A percentile compares a stretch with the other conserved stretches of the same genome.
phyloP scores from a whole-genome alignment of 805 yeast species.

The Saccharomyces paradoxus region DNA sequence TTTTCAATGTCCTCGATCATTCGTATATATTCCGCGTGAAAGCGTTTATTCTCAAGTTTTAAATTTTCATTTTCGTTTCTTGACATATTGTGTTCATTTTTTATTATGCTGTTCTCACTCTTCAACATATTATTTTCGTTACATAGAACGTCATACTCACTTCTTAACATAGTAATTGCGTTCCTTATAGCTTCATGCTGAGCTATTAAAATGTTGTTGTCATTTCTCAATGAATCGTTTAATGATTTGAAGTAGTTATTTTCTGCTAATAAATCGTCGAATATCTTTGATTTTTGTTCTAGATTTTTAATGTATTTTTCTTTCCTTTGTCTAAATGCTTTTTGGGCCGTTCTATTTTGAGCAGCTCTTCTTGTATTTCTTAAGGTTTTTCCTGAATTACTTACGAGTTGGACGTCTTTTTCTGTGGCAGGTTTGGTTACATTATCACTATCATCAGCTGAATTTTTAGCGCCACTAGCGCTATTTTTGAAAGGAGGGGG shows the following conservation, averaged over 20 bases:
- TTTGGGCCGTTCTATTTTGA: constrained; percentile 85
- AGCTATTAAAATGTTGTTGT: neutral
- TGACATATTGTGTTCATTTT: neutral
- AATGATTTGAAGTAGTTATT: constrained; percentile 47
- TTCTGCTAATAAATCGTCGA: constrained; percentile 50
- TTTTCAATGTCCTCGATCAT: neutral
- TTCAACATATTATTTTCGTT: constrained; percentile 3
- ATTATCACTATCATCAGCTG: neutral
- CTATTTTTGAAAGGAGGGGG: neutral
- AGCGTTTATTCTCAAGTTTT: neutral
- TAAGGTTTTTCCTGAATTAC: neutral
- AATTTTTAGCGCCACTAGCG: neutral
- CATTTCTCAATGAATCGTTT: neutral
- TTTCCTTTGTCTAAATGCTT: constrained; percentile 79
- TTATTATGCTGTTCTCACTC: constrained; percentile 1
- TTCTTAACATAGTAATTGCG: neutral
- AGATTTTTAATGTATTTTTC: constrained; percentile 73
- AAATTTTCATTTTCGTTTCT: neutral
- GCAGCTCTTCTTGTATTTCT: constrained; percentile 70
- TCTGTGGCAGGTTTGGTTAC: neutral
- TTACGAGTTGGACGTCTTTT: neutral
- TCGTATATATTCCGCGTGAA: neutral
- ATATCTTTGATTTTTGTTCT: constrained; percentile 59
- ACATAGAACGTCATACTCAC: neutral
- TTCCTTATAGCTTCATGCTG: neutral